Base-by-base conservation (phyloP, 352 stramenopile species). In the Halophytophthora batemanensis region DNA sequence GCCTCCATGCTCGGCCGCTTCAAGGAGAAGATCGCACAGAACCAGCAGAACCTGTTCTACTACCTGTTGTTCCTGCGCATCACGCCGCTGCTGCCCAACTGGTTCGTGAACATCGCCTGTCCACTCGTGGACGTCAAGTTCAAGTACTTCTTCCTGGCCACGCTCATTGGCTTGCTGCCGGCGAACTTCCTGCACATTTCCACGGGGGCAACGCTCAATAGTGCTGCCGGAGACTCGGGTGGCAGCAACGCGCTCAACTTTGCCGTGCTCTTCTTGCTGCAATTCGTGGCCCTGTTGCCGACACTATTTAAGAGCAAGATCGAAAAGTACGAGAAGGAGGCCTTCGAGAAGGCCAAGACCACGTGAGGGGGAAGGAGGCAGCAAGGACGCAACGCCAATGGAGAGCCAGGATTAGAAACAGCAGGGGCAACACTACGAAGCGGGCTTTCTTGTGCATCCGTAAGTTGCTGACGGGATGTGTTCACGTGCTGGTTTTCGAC, bases 51-150 rank as follows among this genome's bases (percentile, higher is more conserved):
- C 47, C 40, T 96, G 25, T 90, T 96, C 41, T 96, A 92, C 66
- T 96, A 96, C 59, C 51, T 96, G 54, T 63, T 96, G n/a, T 96
- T 96, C 55, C 67, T 96, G 36, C 74, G 86, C 18, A 87, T 96
- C 56, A 96, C 86, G 21, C 86, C 86, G 19, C 46, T 96, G 35
- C 55, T 96, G 47, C 86, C 86, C 14, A 96, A 96, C 65, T 96
- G 86, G 86, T 94, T 94, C 45, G 82, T 96, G 52, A 96, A 96
- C 54, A 88, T 96, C 34, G 83, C 83, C 22, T 92, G 78, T 31
- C 86, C 86, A 31, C 66, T 96, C 1, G 86, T 96, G 0, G 82
- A 77, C 37, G 82, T 96, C 37, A 71, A 79, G 42, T 90, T 93
- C 64, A 82, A 82, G 53, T 84, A 90, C 41, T 96, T 96, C 45